Evolutionary conservation across 1,284 basidiomycete species (phyloP), one percentile per base, ranked within the genome.

Genomic region (Melampsora abietis-canadensis): DNA sequence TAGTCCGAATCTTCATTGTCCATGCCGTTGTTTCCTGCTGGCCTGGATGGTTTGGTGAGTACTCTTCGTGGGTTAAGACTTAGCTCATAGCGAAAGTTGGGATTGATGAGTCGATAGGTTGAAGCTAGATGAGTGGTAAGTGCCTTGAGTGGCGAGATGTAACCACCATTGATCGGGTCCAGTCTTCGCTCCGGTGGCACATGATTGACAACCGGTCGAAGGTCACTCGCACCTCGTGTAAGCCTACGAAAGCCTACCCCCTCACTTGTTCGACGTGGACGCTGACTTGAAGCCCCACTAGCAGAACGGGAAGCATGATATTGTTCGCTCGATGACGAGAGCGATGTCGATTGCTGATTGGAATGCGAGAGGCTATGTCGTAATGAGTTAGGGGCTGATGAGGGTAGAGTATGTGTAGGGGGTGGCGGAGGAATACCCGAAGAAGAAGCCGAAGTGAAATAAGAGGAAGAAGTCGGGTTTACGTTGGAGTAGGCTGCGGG

Each of bases 1-100:
- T 97, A 97, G 82, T 97, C 94, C 80, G 92, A 94, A 81, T 97
- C 94, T 79, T 96, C 94, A 78, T 97, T 97, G 83, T 97, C 94
- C 78, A 89, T 94, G 0, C 94, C 94, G 76, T 96, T 92, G 80
- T 97, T 97, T 82, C 94, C 90, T 0, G 87, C 86, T 0, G 92
- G 91, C 82, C 95, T 95, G 84, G 91, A 92, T 48, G 94, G 94
- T 83, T 97, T 97, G 31, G 94, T 97, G 77, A 97, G 85, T 14
- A 97, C 94, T 64, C 94, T 88, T 64, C 94, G 87, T 5, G 94
- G 94, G 82, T 97, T 97, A 81, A 92, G 90, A 5, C 90, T 85
- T 14, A 91, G 90, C 83, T 96, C 94, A 82, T 97, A 97, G 81
- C 89, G 88, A 85, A 95, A 97, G 77, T 87, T 85, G 6, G 92